Evolutionary conservation across 2,329 filamentous ascomycete species (phyloP), one percentile per base, ranked within the genome.

Genomic region (Pyrenochaeta sp.): DNA sequence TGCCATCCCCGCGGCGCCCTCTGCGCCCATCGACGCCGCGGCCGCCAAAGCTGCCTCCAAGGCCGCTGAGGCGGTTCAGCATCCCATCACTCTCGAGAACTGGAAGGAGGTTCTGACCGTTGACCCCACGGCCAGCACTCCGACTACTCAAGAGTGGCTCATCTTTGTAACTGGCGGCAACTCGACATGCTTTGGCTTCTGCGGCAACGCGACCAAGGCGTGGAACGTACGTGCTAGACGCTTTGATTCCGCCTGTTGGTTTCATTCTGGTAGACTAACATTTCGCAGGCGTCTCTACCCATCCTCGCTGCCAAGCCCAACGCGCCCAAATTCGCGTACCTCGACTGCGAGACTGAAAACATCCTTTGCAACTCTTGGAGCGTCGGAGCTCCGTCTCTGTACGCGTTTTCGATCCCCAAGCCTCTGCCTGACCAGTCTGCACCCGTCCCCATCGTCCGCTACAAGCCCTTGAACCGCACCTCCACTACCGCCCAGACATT

Each of bases 331-430:
- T 80, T 89, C 58, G 89, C 77, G 41, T 73, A 83, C 51, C 68
- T 92, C 61, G 84, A 91, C 77, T 93, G 89, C 74, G 89, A 93
- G 49, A 73, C 82, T 59, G 80, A 92, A 71, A 82, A 82, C 40
- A 79, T 90, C 39, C 82, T 93, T 21, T 92, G 89, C 81, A 88
- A 89, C 72, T 73, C 78, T 48, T 90, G 87, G 87, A 83, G 83
- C 27, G 79, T 83, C 48, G 81, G 79, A 50, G 78, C 86, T 27
- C 85, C 86, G 37, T 76, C 75, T 51, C 69, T 92, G 52, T 87
- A 86, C 78, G 77, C 87, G 64, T 80, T 91, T 60, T 72, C 79
- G 55, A 68, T 85, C 30, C 83, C 84, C 24, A 72, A 77, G 63
- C 76, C 80, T 20, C 72, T 79, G 42, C 80, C 89, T 69, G 80